These are phyloP conservation scores for Volvox africanus DNA, from an alignment of 139 green algal genomes.

Conservation along the genomic window DNA sequence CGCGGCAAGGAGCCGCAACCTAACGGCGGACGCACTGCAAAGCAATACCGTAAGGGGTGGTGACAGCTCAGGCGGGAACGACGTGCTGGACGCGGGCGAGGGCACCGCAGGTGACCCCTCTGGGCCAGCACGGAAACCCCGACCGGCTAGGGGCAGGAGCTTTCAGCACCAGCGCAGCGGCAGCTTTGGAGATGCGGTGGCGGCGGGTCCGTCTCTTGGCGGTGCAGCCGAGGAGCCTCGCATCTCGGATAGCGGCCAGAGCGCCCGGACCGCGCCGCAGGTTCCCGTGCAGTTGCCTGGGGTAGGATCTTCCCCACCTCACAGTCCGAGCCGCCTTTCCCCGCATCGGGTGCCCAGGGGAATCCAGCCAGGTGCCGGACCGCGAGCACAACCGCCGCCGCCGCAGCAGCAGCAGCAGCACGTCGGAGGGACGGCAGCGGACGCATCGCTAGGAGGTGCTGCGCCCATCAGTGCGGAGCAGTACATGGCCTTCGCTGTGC, in stretches of 20 bases:
- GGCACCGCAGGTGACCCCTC: background rate
- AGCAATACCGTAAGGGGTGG: background rate
- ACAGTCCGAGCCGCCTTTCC: background rate
- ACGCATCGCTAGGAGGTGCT: background rate
- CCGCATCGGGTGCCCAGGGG: background rate
- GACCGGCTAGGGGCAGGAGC: background rate
- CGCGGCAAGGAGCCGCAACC: conserved; percentile 1
- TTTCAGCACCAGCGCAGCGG: background rate
- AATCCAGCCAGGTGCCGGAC: background rate
- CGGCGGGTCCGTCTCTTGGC: background rate
- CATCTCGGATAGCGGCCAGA: background rate
- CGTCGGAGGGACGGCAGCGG: background rate
- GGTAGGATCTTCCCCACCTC: background rate
- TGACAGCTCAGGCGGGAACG: background rate
- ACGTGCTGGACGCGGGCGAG: background rate
- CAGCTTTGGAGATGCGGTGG: background rate
- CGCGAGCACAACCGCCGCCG: background rate
- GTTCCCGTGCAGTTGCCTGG: background rate
- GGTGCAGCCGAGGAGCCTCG: background rate
- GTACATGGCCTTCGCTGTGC: conserved; percentile 34
- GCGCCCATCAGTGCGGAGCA: conserved; percentile 23
- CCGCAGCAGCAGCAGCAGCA: background rate
- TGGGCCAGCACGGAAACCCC: background rate
- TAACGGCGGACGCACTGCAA: conserved; percentile 3
- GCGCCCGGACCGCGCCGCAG: background rate